Evolutionary conservation across 495 filamentous ascomycete species (phyloP), one percentile per base, ranked within the genome.

Genomic region (Xylaria flabelliformis): DNA sequence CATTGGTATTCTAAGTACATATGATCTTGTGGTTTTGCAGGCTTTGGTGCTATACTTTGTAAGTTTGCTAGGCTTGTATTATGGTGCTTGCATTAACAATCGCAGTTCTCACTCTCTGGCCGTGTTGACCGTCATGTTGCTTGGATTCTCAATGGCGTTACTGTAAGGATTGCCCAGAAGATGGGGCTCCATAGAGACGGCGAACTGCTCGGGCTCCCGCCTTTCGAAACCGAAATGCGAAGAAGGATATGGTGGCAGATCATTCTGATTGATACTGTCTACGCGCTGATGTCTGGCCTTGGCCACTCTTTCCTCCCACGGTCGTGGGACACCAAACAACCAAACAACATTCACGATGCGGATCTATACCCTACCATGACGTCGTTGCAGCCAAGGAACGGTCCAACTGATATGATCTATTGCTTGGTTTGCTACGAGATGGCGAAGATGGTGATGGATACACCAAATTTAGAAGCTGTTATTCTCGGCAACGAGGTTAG

Each of bases 241-340:
- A 85, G 91, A 65, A 84, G 91, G 0, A 79, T 92, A 46, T 93
- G 91, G 91, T 93, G 90, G 91, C 89, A 91, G 72, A 91, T 93
- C 44, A 82, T 92, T 73, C 85, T 91, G 69, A 87, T 91, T 73
- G 91, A 93, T 67, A 83, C 82, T 39, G 82, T 83, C 70, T 83
- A 81, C 64, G 83, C 86, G 44, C 86, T 91, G 67, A 83, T 91
- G 48, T 88, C 91, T 59, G 91, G 91, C 34, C 88, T 90, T 19
- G 87, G 87, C 41, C 86, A 91, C 70, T 87, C 83, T 76, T 82
- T 83, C 36, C 75, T 85, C 55, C 88, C 80, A 58, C 78, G 78
- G 19, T 79, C 74, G 61, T 85, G 81, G 80, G 83, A 88, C 68
- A 85, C 86, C 7, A 85, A 87, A 61, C 62, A 72, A 56, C 87